Base-by-base conservation (phyloP, 768 basidiomycete species). In the Hirschioporus abietinus region DNA sequence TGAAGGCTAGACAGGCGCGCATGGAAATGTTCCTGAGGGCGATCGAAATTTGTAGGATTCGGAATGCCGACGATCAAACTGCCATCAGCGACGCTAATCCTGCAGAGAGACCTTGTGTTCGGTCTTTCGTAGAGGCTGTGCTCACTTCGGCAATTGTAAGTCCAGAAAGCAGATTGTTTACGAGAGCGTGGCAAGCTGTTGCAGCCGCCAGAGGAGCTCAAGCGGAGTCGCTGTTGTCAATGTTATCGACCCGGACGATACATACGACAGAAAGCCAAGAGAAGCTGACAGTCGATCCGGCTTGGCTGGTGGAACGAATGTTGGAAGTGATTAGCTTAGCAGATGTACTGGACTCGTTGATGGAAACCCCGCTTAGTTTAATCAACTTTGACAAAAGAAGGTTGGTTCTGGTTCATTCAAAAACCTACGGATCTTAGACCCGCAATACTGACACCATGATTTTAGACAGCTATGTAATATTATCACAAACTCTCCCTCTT, bases 331-430 rank as follows among this genome's bases (percentile, higher is more conserved):
- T 93, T 67, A 86, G 88, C 27, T 83, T 87, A 64, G 88, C 91
- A 3, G 91, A 95, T 73, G 80, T 87, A 18, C 76, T 92, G 8
- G 84, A 86, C 61, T 81, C 86, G 18, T 72, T 80, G 0, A 73
- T 78, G n/a, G 82, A 83, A 36, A 86, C 86, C 68, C 81, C 81
- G 36, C 82, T 83, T 58, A 82, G 78, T 42, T 82, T 94, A 42
- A 83, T 95, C 60, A 94, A 93, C 72, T 86, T 93, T 70, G 89
- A 93, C 68, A 95, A 95, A 72, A 84, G 93, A 69, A 85, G 92
- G 92, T 91, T 71, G 66, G 83, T 34, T 30, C 36, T 24, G 18
- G 60, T 65, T 68, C 20, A 66, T 27, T 60, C 9, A 34, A 27
- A 18, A 5, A 35, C 35, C n/a, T 24, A 24, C n/a, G n/a, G 58